Evolutionary conservation across 352 stramenopile genomes (phyloP), one percentile per base, ranked within the genome.

Genomic region (Globisporangium nagaii): DNA sequence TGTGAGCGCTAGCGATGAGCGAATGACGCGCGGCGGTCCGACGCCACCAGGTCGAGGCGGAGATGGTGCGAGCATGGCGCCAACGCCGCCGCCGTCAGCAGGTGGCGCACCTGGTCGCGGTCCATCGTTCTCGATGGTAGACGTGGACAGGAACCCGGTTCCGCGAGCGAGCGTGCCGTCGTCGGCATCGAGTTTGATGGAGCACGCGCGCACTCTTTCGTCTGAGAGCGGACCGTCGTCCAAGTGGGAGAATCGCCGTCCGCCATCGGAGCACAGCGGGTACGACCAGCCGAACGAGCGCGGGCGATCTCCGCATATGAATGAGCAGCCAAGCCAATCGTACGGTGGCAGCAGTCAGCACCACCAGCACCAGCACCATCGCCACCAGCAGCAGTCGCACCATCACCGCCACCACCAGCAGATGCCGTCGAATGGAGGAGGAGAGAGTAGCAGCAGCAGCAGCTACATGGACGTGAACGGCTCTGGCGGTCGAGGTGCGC

Each of bases 121-220:
- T 9, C 63, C 72, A n/a, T 64, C 63, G 3, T 85, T 88, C 47
- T 86, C 75, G 1, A 85, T 86, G 73, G 64, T 83, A 53, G 73
- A 83, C 50, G 75, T 85, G 24, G 79, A 89, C 35, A 71, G 79
- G 13, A 75, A 79, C 42, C 66, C 65, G 2, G 67, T 47, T 8
- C 51, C 52, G 11, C 41, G 70, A 22, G 25, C 49, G 10, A 46
- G 35, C 27, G 51, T 41, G 15, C 53, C 46, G 11, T 51, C 37
- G 22, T 36, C 55, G 22, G 37, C 37, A 34, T 20, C 27, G 13
- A 35, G 25, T 22, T 30, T 49, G 27, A 20, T 49, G 5, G 63
- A 74, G 5, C 53, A 74, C 41, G 42, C 49, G 8, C 42, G 42
- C 8, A 17, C 42, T 22, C 25, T 49, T 19, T 31, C 42, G 28